Percentiles rank a stretch among this genome's conserved stretches.
These are phyloP conservation scores for Phytopythium ostracodes DNA, from an alignment of 352 stramenopile genomes.

Conservation along the genomic window DNA sequence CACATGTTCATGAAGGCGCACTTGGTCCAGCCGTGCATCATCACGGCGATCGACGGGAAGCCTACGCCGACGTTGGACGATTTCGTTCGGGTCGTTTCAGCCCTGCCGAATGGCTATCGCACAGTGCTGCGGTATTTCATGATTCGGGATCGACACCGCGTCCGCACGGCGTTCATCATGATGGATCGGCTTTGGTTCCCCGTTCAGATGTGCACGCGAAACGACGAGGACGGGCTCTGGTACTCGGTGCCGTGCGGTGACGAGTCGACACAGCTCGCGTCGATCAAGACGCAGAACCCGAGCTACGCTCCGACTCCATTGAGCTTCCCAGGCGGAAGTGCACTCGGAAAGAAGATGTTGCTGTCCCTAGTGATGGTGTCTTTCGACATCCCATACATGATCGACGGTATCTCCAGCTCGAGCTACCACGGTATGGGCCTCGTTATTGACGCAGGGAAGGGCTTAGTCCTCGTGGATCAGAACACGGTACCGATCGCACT, in stretches of 20 bases:
- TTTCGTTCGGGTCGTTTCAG: slow-evolving; percentile 71
- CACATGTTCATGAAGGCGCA: slow-evolving; percentile 91
- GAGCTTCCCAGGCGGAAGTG: slow-evolving; percentile 65
- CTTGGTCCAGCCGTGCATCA: slow-evolving; percentile 82
- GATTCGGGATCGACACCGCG: slow-evolving; percentile 81
- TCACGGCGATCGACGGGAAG: slow-evolving; percentile 77
- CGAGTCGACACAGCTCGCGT: slow-evolving; percentile 13
- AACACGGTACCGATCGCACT: slow-evolving; percentile 89
- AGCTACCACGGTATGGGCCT: slow-evolving; percentile 88
- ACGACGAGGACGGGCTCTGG: slow-evolving; percentile 73
- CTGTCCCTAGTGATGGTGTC: slow-evolving; percentile 87
- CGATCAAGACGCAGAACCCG: slow-evolving; percentile 33
- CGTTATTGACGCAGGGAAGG: slow-evolving; percentile 76
- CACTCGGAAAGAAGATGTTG: slow-evolving; percentile 66
- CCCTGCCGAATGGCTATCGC: slow-evolving; percentile 72
- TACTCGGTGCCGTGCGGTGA: slow-evolving; percentile 40
- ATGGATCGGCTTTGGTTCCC: slow-evolving; percentile 90
- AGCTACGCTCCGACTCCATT: slow-evolving; percentile 52
- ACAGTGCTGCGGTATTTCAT: slow-evolving; percentile 86
- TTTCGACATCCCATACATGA: slow-evolving; percentile 92
- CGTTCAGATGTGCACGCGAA: slow-evolving; percentile 73
- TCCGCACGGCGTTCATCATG: slow-evolving; percentile 84
- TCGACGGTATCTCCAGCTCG: slow-evolving; percentile 88
- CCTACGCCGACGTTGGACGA: slow-evolving; percentile 78
- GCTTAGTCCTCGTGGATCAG: slow-evolving; percentile 91